Percentiles rank a stretch among this genome's conserved stretches.
Evolutionary conservation across 768 basidiomycete species (phyloP).

Genomic region (Trametes meyenii): DNA sequence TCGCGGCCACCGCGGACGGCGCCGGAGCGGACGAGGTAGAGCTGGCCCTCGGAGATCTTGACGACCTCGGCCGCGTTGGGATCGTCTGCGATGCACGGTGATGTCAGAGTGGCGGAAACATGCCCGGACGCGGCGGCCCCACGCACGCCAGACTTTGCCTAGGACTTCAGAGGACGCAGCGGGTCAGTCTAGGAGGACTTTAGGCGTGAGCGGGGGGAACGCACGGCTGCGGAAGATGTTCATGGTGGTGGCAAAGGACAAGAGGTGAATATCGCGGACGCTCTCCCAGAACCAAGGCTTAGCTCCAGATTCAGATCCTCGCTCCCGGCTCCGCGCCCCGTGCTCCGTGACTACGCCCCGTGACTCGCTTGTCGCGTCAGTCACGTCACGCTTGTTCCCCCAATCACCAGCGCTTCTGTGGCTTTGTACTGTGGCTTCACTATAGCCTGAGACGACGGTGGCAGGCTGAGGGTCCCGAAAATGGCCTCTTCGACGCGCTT

Average conservation of each 20-base stretch:
- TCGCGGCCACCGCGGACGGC: conserved; percentile 90
- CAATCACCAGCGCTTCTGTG: background rate
- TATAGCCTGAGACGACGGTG: too few species aligned
- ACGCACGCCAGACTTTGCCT: conserved; percentile 94
- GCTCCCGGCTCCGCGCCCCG: conserved; percentile 13
- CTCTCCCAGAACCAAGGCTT: background rate
- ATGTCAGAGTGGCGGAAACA: conserved; percentile 29
- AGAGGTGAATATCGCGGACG: conserved; percentile 8
- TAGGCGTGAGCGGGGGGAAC: conserved; percentile 34
- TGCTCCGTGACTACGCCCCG: conserved; percentile 22
- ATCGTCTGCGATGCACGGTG: conserved; percentile 61
- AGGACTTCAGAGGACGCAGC: conserved; percentile 55
- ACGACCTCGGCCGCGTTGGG: conserved; percentile 94
- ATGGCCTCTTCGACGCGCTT: conserved; percentile 22
- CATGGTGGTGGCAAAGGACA: conserved; percentile 50
- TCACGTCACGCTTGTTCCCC: conserved; percentile 17
- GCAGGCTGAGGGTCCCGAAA: too few species aligned
- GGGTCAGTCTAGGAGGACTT: conserved; percentile 25
- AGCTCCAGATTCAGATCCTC: background rate
- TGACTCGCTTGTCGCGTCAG: conserved; percentile 21
- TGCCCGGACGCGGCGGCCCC: background rate
- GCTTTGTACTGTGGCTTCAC: background rate
- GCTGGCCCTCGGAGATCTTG: conserved; percentile 88
- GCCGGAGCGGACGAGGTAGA: conserved; percentile 89
- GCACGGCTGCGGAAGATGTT: conserved; percentile 83